Conservation (phyloP, 495 filamentous ascomycete genomes). For the Aspergillus biplanus region DNA sequence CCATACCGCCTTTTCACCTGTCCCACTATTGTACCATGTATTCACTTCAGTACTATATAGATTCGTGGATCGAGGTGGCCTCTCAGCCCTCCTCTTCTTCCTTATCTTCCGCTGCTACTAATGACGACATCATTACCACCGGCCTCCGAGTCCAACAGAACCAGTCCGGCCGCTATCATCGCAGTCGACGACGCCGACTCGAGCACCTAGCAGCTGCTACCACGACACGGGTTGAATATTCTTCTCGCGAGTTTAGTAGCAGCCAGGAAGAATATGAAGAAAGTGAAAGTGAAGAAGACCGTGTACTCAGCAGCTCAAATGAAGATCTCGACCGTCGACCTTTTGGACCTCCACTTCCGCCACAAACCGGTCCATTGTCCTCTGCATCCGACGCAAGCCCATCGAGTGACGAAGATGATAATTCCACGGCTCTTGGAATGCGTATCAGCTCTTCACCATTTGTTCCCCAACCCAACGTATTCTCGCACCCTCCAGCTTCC, state of each 20-base stretch:
- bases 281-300: conserved; percentile 83
- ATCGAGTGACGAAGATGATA: conserved; percentile 72
- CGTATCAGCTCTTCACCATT: conserved; percentile 63
- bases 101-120: conserved; percentile 74
- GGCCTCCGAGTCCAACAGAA: conserved; percentile 74
- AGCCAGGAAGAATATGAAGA: conserved; percentile 92
- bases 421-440: conserved; percentile 77
- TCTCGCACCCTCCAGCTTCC: conserved; percentile 78
- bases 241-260: conserved; percentile 55
- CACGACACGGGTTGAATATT: conserved; percentile 54
- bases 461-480: conserved; percentile 86
- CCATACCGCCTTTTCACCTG: conserved; percentile 8
- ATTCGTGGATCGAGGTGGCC: conserved; percentile 95
- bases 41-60: conserved; percentile 64
- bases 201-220: conserved; percentile 50
- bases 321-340: conserved; percentile 62
- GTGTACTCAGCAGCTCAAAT: conserved; percentile 80
- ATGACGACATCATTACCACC: conserved; percentile 85
- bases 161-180: conserved; percentile 33
- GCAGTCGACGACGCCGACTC: conserved; percentile 59
- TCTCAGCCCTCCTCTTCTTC: conserved; percentile 92
- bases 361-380: conserved; percentile 31
- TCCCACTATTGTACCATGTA: conserved; percentile 47
- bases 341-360: conserved; percentile 25
- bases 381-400: conserved; percentile 48